phyloP scores from a whole-genome alignment of 192 early-diverging fungal genomes.

The Phlyctochytrium planicorne region DNA sequence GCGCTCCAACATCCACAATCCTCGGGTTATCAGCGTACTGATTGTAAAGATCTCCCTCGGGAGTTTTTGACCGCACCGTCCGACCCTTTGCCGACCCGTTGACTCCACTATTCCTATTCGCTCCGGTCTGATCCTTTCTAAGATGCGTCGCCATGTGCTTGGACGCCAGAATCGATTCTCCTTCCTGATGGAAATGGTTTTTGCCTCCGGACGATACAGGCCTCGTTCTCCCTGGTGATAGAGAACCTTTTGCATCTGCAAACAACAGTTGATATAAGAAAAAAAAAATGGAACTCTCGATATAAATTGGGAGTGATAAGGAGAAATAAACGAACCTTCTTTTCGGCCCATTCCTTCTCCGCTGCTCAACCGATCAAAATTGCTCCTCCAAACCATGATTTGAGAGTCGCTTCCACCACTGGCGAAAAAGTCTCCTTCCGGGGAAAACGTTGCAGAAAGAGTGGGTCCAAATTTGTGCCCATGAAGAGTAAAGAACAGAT shows the following conservation, averaged over 20 bases:
- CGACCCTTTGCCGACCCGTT: background rate
- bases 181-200: too few relatives aligned
- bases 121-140: background rate
- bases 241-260: too few relatives aligned
- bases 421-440: constrained; percentile 55
- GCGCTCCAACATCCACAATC: constrained; percentile 27
- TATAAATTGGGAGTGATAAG: too few relatives aligned
- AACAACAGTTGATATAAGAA: too few relatives aligned
- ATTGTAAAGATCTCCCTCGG: background rate
- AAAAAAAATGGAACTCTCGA: too few relatives aligned
- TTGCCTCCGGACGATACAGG: too few relatives aligned
- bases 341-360: too few relatives aligned
- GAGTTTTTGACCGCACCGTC: background rate
- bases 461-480: constrained; percentile 61
- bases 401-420: constrained; percentile 57
- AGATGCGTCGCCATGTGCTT: too few relatives aligned
- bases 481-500: constrained; percentile 62
- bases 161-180: too few relatives aligned
- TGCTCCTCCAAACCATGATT: constrained; percentile 63
- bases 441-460: constrained; percentile 54
- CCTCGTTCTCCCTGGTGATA: too few relatives aligned
- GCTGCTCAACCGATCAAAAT: constrained; percentile 56
- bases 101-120: background rate
- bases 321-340: too few relatives aligned
- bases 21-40: background rate